Conservation (phyloP, 768 basidiomycete genomes). For the Mycena haematopus region DNA sequence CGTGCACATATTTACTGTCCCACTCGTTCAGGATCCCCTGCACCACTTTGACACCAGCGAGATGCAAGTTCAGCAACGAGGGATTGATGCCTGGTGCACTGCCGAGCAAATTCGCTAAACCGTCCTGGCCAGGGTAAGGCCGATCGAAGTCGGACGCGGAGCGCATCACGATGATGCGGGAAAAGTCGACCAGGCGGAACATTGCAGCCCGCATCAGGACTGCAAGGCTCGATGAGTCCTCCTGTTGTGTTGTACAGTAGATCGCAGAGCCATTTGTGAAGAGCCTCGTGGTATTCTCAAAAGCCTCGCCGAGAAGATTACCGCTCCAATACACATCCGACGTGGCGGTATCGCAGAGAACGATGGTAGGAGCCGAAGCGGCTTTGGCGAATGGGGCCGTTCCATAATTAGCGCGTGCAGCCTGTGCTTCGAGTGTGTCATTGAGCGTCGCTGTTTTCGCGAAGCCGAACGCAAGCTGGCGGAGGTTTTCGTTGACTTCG, state of each 20-base stretch:
- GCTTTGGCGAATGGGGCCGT: constrained; percentile 37
- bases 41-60: constrained; percentile 46
- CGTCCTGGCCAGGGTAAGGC: constrained; percentile 30
- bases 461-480: constrained; percentile 37
- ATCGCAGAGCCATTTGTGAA: constrained; percentile 40
- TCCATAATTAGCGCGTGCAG: constrained; percentile 41
- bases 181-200: constrained; percentile 38
- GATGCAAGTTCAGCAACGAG: constrained; percentile 43
- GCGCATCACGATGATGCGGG: constrained; percentile 45
- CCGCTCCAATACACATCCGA: constrained; percentile 46
- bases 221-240: constrained; percentile 49
- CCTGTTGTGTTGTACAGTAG: constrained; percentile 45
- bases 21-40: constrained; percentile 43
- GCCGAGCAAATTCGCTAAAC: constrained; percentile 38
- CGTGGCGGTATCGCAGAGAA: constrained; percentile 45
- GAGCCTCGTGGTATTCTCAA: constrained; percentile 44
- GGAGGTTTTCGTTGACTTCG: constrained; percentile 50
- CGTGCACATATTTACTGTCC: constrained; percentile 38
- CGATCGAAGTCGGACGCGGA: constrained; percentile 45
- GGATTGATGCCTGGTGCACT: constrained; percentile 39
- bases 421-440: constrained; percentile 38
- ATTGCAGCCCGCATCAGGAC: constrained; percentile 43
- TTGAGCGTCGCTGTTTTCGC: constrained; percentile 40
- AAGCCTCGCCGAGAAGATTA: constrained; percentile 40
- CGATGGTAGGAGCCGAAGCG: constrained; percentile 39